These are phyloP conservation scores for Didymella glomerata DNA, from an alignment of 2,329 filamentous ascomycete genomes.

Conservation along the genomic window DNA sequence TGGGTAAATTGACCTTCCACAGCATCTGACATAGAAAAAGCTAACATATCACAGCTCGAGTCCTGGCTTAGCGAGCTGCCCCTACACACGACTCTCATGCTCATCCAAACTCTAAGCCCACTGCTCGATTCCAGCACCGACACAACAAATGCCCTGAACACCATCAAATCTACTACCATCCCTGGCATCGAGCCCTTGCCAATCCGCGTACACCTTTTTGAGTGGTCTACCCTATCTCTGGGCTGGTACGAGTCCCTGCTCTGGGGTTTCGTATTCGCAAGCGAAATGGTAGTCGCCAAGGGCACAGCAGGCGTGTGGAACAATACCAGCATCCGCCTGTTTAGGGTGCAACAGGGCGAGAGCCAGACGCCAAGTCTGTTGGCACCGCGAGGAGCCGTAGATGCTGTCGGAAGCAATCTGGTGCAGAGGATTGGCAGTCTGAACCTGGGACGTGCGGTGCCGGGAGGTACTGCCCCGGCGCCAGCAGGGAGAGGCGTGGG, in stretches of 20 bases:
- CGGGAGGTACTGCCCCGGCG: constrained; percentile 33
- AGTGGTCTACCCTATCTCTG: constrained; percentile 88
- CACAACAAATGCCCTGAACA: constrained; percentile 54
- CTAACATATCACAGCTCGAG: constrained; percentile 70
- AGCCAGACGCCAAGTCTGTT: constrained; percentile 81
- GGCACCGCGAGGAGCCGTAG: constrained; percentile 87
- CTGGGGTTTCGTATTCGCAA: constrained; percentile 91
- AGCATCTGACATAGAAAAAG: background rate
- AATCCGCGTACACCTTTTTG: constrained; percentile 84
- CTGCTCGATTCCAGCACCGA: constrained; percentile 60
- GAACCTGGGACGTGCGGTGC: constrained; percentile 65
- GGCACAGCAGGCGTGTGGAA: constrained; percentile 95
- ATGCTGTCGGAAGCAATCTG: constrained; percentile 89
- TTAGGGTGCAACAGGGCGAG: constrained; percentile 86
- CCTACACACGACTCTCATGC: constrained; percentile 81
- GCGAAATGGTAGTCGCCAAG: constrained; percentile 86
- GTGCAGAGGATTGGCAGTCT: constrained; percentile 86
- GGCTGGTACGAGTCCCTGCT: constrained; percentile 96
- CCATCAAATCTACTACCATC: constrained; percentile 69
- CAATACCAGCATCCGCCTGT: constrained; percentile 85
- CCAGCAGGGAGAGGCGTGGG: constrained; percentile 35
- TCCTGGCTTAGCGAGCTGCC: constrained; percentile 92
- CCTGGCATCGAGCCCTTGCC: constrained; percentile 77
- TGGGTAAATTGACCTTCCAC: constrained; percentile 64
- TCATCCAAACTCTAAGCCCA: constrained; percentile 70